Conservation (phyloP, 106 monocot species). For the Iris macrosiphon region DNA sequence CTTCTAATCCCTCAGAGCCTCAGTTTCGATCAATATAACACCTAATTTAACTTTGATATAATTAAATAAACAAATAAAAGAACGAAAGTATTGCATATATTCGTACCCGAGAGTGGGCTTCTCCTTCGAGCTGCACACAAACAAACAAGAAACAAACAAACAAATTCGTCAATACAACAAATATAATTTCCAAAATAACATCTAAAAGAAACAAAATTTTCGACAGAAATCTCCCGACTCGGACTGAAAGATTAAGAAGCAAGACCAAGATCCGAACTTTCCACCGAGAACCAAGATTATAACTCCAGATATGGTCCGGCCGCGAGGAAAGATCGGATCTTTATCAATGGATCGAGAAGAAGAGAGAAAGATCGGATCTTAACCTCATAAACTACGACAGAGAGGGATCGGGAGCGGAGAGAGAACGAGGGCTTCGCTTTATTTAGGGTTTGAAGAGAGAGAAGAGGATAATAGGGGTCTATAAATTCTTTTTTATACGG, state of each 20-base stretch:
- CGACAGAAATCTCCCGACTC: neutral
- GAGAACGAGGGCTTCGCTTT: neutral
- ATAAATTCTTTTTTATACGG: too few relatives aligned
- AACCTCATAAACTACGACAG: conserved; percentile 80
- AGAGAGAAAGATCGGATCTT: neutral
- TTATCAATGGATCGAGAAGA: neutral
- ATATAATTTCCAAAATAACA: neutral
- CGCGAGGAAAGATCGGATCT: neutral
- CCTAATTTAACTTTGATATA: too few relatives aligned
- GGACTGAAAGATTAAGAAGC: neutral
- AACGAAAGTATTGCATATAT: neutral
- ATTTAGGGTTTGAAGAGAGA: too few relatives aligned
- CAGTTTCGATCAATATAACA: too few relatives aligned
- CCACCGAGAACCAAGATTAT: neutral
- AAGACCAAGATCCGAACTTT: neutral
- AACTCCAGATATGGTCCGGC: neutral
- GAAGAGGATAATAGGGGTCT: too few relatives aligned
- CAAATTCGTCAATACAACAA: neutral
- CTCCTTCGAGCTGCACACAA: conserved; percentile 92
- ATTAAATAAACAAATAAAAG: neutral
- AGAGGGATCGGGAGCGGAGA: conserved; percentile 25
- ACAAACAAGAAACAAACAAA: neutral
- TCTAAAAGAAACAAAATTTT: neutral
- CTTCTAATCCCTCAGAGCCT: too few relatives aligned
- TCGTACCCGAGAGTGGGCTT: conserved; percentile 96